Evolutionary conservation across 2,329 filamentous ascomycete genomes (phyloP), one percentile per base, ranked within the genome.

Genomic region (Verticillium klebahnii): DNA sequence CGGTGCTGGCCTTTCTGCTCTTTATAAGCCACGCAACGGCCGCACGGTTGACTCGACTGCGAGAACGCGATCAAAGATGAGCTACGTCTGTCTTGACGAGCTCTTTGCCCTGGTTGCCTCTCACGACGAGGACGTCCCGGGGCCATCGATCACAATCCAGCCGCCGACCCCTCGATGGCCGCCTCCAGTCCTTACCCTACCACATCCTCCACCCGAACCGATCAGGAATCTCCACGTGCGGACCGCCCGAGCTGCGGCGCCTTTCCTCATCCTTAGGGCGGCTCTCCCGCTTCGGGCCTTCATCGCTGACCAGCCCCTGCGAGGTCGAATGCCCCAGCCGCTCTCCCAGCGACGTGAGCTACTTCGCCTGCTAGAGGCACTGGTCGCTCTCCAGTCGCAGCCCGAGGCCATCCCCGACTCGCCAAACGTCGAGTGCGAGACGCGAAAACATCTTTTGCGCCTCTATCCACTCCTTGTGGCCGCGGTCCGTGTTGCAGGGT

Each of bases 301-400:
- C 71, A 88, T 96, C 56, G 91, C 93, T 4, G 95, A 99, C 73
- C 94, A 97, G 71, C 93, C 94, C 1, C 80, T 99, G 23, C 84
- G 95, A 15, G 93, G 95, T 0, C 85, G 88, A 58, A 95, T 96
- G 87, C 95, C 95, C 5, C 91, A 95, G 72, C 94, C 94, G 0
- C 80, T 92, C 5, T 89, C 87, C 9, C 91, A 97, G 70, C 85
- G 91, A 54, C 88, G 85, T 64, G 95, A 97, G 71, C 77, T 99
- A 12, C 72, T 90, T 5, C 89, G 91, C 69, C 82, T 93, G 29
- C 78, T 98, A 19, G 76, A 79, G 57, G 80, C 85, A 56, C 78
- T 97, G 37, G 84, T 90, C 1, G 80, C 81, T 19, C 77, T 98
- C 63, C 80, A 82, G 60, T 90, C 89, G 60, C 89, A 93, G 66